Base-by-base conservation (phyloP, 2,329 filamentous ascomycete genomes). In the Stachybotrys echinatus region DNA sequence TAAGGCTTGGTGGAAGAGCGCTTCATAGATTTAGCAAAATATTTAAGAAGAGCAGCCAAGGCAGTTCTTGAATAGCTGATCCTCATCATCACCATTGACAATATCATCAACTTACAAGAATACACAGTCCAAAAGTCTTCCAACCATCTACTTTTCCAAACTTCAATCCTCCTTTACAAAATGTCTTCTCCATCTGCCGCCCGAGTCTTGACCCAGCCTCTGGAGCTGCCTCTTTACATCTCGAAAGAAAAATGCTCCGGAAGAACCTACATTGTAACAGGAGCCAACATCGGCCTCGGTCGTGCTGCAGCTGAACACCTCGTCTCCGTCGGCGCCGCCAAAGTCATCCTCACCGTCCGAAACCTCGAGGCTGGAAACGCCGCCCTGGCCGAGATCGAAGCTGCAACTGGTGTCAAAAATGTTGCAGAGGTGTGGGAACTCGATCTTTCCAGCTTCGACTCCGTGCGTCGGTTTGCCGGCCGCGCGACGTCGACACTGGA, bases 361-460 rank as follows among this genome's bases (percentile, higher is more conserved):
- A 61, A 58, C 27, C 37, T 66, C 3, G 57, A 62, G 5, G 71
- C 71, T 47, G 74, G 68, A 45, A 60, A 72, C 31, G 65, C 56
- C 1, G 74, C 75, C 31, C 62, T 65, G 49, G 50, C 49, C 3
- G 59, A 66, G 18, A 69, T 71, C 40, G 61, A 67, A 27, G 56
- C 57, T 5, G 53, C 55, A 4, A 68, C 59, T 0, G 37, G 45
- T 5, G 47, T 50, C 17, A 47, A 50, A 6, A 53, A 52, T 5
- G 55, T 59, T 4, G 59, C 74, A 23, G 66, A 73, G 31, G 70
- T 75, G n/a, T 77, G 72, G 71, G 31, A 63, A 7, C 55, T 76
- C 10, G 72, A 77, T 53, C 66, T 76, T 50, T 43, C 48, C 7
- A 67, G 59, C 5, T 74, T 69, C 58, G 67, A 54, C 6, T 61